Evolutionary conservation across 2,329 filamentous ascomycete genomes (phyloP), one percentile per base, ranked within the genome.

Genomic region (Parascedosporium putredinis): DNA sequence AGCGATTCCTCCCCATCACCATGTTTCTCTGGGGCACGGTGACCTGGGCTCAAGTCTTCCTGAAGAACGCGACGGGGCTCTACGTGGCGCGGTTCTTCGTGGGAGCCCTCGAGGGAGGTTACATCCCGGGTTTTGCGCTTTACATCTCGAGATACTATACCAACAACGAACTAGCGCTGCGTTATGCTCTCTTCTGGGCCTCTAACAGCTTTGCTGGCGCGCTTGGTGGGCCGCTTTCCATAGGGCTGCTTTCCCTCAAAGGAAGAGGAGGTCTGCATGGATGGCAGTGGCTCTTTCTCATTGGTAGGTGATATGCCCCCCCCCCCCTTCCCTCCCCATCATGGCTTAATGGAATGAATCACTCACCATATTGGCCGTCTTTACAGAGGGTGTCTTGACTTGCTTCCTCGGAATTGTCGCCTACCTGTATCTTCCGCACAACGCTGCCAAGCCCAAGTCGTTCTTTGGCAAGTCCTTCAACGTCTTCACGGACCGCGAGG

Each of bases 261-360:
- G 60, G 59, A 2, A 20, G 53, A 46, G 55, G 54, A 0, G 58
- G 59, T 2, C 51, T 63, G 0, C 27, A 52, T 2, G 60, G 60
- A 4, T 63, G 60, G 60, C 59, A 62, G n/a, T 63, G 60, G 60
- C 8, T 63, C 2, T 63, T 63, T 9, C 49, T 62, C 0, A 57
- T 62, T 10, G 60, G 60, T 57, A 54, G 45, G 60, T 2, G 3
- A 36, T 12, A 36, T 34, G 12, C 5, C 33, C 14, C 14, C 5
- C 4, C 7, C 59, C 2, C 1, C 7, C 7, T 8, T 22, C 7
- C 0, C 2, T 60, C 20, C 50, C 57, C 0, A 56, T 8, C 2
- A 3, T 3, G 2, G 53, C 36, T 55, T 5, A 22, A n/a, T n/a
- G n/a, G n/a, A n/a, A n/a, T n/a, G n/a, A n/a, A n/a, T n/a, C n/a